Evolutionary conservation across 352 stramenopile species (phyloP).

Genomic region (Pythium plurisporium): DNA sequence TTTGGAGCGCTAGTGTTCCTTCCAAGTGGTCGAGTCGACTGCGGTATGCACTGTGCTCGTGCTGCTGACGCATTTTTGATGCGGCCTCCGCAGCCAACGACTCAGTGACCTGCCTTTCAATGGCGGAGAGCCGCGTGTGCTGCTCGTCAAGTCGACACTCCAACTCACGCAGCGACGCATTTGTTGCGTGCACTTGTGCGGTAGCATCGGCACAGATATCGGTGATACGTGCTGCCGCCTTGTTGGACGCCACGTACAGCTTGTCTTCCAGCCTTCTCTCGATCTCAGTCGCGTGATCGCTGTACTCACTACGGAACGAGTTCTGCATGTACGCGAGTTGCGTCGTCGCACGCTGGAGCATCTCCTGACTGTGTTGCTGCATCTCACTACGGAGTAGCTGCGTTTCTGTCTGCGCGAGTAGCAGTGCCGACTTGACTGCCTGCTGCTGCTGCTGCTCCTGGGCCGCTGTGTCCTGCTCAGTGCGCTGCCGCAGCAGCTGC

Average conservation of each 20-base stretch:
- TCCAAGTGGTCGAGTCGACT: conserved; percentile 31
- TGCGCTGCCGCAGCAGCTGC: too few relatives aligned
- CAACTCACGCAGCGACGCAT: conserved; percentile 22
- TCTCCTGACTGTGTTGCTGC: conserved; percentile 15
- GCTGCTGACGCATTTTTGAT: conserved; percentile 9
- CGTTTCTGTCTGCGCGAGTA: conserved; percentile 32
- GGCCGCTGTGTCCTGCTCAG: neutral
- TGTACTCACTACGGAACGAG: conserved; percentile 21
- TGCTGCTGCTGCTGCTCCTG: neutral
- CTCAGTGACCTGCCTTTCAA: conserved; percentile 23
- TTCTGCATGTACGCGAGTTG: conserved; percentile 35
- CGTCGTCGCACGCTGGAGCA: conserved; percentile 30
- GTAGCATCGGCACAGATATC: conserved; percentile 24
- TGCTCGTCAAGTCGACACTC: conserved; percentile 24
- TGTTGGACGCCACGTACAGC: conserved; percentile 25
- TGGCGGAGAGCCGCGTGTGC: conserved; percentile 15
- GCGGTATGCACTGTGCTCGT: conserved; percentile 18
- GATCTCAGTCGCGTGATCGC: conserved; percentile 25
- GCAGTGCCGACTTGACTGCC: neutral
- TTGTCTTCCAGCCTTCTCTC: conserved; percentile 31
- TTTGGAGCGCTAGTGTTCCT: conserved; percentile 17
- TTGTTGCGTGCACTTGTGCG: conserved; percentile 10
- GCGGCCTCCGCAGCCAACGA: conserved; percentile 5
- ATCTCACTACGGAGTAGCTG: conserved; percentile 34
- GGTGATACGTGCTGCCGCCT: conserved; percentile 22